These are phyloP conservation scores for Crinitomyces ghanaensis DNA, from an alignment of 805 yeast species.

Conservation along the genomic window DNA sequence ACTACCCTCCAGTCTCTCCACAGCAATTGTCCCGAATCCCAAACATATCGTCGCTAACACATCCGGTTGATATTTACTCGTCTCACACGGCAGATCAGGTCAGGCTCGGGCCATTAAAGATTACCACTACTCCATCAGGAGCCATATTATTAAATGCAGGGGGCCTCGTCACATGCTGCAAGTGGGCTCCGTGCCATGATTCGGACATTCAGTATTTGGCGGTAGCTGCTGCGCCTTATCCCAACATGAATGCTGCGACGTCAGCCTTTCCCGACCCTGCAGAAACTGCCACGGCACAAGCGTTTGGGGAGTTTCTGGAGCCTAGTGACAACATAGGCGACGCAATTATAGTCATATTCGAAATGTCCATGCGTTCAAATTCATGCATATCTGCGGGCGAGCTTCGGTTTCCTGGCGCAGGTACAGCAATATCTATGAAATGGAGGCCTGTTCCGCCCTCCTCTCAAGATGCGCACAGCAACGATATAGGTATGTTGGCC, in stretches of 20 bases:
- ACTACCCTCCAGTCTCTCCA: neutral
- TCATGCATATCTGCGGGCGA: no score
- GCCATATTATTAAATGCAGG: conserved; percentile 40
- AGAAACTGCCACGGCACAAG: no score
- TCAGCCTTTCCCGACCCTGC: conserved; percentile 7
- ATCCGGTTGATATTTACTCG: neutral
- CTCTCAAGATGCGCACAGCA: conserved; percentile 35
- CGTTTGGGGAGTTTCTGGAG: no score
- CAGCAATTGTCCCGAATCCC: neutral
- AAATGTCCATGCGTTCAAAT: no score
- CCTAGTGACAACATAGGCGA: no score
- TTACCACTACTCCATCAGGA: conserved; percentile 17
- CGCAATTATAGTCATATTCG: no score
- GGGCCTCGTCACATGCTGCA: conserved; percentile 39
- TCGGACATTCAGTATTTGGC: conserved; percentile 36
- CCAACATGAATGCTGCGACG: conserved; percentile 8
- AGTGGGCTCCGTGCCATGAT: conserved; percentile 34
- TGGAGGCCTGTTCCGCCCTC: conserved; percentile 22
- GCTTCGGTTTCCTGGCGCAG: no score
- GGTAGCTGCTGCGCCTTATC: conserved; percentile 34
- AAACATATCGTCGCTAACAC: neutral
- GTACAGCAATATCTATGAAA: conserved; percentile 18
- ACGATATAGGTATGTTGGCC: conserved; percentile 25
- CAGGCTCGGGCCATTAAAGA: neutral
- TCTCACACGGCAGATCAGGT: neutral